phyloP scores from a whole-genome alignment of 495 filamentous ascomycete species.

The Aspergillus taichungensis region DNA sequence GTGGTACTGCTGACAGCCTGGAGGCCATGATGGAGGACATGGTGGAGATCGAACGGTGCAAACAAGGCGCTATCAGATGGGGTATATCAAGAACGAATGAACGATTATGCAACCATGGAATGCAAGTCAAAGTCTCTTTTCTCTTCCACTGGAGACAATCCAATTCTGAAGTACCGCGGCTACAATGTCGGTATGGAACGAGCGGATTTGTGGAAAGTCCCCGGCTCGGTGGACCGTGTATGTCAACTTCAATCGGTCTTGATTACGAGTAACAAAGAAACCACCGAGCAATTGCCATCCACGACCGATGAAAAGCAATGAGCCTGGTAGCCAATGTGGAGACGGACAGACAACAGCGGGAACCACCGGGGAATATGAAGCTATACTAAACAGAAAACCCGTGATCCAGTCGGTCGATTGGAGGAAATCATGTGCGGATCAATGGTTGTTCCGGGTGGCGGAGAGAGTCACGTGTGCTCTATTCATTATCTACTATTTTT shows the following conservation, averaged over 20 bases:
- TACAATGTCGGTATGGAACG: background rate
- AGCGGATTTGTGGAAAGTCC: background rate
- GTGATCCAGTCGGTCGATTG: background rate
- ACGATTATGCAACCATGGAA: no score
- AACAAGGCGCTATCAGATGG: no score
- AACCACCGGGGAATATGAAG: background rate
- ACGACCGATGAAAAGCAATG: background rate
- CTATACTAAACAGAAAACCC: constrained; percentile 1
- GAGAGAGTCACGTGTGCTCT: background rate
- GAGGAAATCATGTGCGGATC: background rate
- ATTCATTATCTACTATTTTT: no score
- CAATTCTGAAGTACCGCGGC: background rate
- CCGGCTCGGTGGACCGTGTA: no score
- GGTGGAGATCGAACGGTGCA: no score
- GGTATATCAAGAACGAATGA: no score
- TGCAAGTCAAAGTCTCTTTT: no score
- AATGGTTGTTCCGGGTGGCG: background rate
- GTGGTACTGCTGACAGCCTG: no score
- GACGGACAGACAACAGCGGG: background rate
- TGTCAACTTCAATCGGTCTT: background rate
- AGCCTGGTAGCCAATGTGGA: background rate
- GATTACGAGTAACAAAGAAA: background rate
- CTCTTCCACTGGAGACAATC: background rate
- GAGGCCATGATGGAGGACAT: no score
- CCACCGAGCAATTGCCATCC: constrained; percentile 1